Conservation (phyloP, 768 basidiomycete species). For the Rhizopogon rudus region DNA sequence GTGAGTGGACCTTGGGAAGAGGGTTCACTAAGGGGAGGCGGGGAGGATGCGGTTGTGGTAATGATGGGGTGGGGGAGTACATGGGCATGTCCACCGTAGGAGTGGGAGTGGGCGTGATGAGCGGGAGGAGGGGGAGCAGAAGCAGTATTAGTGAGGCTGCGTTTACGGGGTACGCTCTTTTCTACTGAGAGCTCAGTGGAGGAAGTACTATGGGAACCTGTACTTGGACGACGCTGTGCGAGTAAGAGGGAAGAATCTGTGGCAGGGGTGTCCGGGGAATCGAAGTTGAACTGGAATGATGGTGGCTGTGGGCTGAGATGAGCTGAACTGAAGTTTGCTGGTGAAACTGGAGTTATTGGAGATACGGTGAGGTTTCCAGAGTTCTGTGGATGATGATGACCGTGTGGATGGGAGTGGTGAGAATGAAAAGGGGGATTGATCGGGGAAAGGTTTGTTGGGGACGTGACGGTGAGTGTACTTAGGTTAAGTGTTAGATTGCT, state of each 20-base stretch:
- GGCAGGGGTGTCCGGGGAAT: constrained; percentile 22
- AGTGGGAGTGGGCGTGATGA: constrained; percentile 22
- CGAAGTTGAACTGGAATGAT: constrained; percentile 50
- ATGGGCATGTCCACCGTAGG: constrained; percentile 11
- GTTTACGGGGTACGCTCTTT: constrained; percentile 60
- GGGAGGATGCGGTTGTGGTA: constrained; percentile 26
- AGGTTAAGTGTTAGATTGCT: constrained; percentile 62
- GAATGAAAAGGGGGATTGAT: constrained; percentile 39
- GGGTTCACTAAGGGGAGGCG: constrained; percentile 19
- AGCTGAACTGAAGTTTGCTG: constrained; percentile 36
- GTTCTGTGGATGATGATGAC: constrained; percentile 18
- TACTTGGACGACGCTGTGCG: constrained; percentile 31
- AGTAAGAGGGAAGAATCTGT: constrained; percentile 24
- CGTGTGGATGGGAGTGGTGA: constrained; percentile 10
- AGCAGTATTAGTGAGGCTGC: constrained; percentile 50
- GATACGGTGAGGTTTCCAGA: constrained; percentile 29
- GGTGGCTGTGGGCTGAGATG: constrained; percentile 39
- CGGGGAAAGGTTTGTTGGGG: constrained; percentile 62
- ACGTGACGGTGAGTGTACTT: constrained; percentile 59
- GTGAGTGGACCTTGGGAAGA: constrained; percentile 19
- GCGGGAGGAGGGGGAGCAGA: constrained; percentile 23
- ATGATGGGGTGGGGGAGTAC: constrained; percentile 25
- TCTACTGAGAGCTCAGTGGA: constrained; percentile 41
- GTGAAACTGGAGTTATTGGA: constrained; percentile 57
- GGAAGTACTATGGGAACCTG: constrained; percentile 35